These are phyloP conservation scores for Pythium insidiosum DNA, from an alignment of 352 stramenopile genomes.

Conservation along the genomic window DNA sequence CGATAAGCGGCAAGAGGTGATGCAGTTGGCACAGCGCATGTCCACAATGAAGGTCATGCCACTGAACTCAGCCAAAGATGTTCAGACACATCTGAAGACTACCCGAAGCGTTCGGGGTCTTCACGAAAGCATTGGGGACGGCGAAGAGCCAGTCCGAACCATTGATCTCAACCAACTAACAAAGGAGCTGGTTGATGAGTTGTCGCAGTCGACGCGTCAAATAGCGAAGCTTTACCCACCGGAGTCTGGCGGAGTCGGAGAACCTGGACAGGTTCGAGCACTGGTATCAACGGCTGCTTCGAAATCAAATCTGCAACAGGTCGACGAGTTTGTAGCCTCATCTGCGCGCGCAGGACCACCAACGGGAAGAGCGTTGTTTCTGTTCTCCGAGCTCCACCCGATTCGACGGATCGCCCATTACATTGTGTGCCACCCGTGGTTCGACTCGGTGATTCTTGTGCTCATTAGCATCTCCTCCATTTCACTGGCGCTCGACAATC, in stretches of 20 bases:
- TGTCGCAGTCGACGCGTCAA: slow-evolving; percentile 7
- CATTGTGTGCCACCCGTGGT: slow-evolving; percentile 56
- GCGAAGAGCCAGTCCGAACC: slow-evolving; percentile 15
- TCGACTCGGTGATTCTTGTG: slow-evolving; percentile 73
- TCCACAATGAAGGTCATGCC: slow-evolving; percentile 49
- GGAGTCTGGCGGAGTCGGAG: too few species aligned
- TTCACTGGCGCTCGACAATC: slow-evolving; percentile 82
- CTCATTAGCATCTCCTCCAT: slow-evolving; percentile 84
- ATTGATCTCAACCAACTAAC: slow-evolving; percentile 21
- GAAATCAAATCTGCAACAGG: slow-evolving; percentile 1
- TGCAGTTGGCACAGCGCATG: slow-evolving; percentile 44
- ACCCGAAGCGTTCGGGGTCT: neutral
- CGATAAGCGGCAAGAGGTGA: slow-evolving; percentile 41
- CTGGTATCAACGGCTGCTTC: too few species aligned
- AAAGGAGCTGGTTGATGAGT: slow-evolving; percentile 31
- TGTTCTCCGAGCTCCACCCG: slow-evolving; percentile 38
- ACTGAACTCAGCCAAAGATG: neutral
- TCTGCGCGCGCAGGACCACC: slow-evolving; percentile 2
- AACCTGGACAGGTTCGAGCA: too few species aligned
- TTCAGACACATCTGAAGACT: neutral
- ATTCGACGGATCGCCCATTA: slow-evolving; percentile 27
- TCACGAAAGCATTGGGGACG: slow-evolving; percentile 8
- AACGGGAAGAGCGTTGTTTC: slow-evolving; percentile 25
- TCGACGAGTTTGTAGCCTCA: slow-evolving; percentile 10
- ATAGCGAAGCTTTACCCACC: too few species aligned